Conservation (phyloP, 176 grass and related monocot species). For the Lolium rigidum region DNA sequence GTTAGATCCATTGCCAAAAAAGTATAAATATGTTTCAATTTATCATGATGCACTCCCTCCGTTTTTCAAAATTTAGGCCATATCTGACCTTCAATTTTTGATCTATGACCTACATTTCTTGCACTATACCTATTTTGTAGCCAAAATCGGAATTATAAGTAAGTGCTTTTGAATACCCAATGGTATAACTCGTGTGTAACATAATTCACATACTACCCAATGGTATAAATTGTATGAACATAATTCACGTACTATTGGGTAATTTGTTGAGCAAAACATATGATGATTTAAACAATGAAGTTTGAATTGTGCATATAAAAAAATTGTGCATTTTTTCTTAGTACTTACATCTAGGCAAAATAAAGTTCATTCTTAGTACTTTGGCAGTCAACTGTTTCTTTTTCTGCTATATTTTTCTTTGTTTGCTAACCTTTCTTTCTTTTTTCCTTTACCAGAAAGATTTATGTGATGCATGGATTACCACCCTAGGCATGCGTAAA, state of each 20-base stretch:
- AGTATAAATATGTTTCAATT: neutral
- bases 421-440: constrained; percentile 11
- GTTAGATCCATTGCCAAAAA: constrained; percentile 21
- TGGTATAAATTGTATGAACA: neutral
- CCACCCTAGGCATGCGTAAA: constrained; percentile 74
- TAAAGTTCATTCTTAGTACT: neutral
- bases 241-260: neutral
- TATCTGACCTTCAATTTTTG: too few relatives aligned
- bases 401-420: constrained; percentile 27
- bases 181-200: neutral
- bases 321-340: neutral
- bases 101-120: neutral
- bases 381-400: neutral
- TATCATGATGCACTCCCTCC: too few relatives aligned
- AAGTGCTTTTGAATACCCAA: neutral
- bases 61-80: too few relatives aligned
- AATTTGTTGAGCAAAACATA: neutral
- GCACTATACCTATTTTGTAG: neutral
- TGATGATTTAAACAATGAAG: neutral
- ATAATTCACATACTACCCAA: neutral
- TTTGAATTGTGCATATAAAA: neutral
- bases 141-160: neutral
- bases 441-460: constrained; percentile 63
- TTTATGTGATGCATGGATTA: constrained; percentile 87
- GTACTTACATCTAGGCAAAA: constrained; percentile 1